Conservation (phyloP, 169 alveolate species). For the Cryptosporidium xiaoi region DNA sequence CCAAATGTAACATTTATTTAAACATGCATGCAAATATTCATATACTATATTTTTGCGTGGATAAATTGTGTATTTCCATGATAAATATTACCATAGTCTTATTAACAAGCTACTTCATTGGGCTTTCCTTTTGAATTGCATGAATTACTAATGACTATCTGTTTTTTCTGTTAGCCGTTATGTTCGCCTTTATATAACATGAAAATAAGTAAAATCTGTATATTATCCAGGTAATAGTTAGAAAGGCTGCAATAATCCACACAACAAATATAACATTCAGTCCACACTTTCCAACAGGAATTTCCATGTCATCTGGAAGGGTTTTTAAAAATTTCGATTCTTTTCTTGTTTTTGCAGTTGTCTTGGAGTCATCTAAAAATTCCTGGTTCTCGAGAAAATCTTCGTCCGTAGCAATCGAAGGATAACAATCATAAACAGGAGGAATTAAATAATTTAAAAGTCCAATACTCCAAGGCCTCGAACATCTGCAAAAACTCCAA, state of each 20-base stretch:
- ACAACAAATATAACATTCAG: slow-evolving; percentile 10
- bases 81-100: no score
- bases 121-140: not conserved
- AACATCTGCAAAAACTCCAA: slow-evolving; percentile 70
- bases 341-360: not conserved
- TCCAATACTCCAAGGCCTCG: slow-evolving; percentile 50
- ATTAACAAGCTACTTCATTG: no score
- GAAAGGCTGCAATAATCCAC: slow-evolving; percentile 17
- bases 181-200: slow-evolving; percentile 10
- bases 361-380: not conserved
- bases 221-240: not conserved
- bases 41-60: no score
- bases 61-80: no score
- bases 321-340: not conserved
- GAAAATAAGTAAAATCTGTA: slow-evolving; percentile 7
- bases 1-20: no score
- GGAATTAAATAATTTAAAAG: slow-evolving; percentile 40
- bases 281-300: slow-evolving; percentile 63
- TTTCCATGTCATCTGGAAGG: slow-evolving; percentile 40
- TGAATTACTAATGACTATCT: not conserved
- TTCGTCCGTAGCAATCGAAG: slow-evolving; percentile 44
- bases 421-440: slow-evolving; percentile 67
- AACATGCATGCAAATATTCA: no score
- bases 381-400: slow-evolving; percentile 29
- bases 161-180: slow-evolving; percentile 1